Base-by-base conservation (phyloP, 495 filamentous ascomycete genomes). In the Polyplosphaeria fusca region DNA sequence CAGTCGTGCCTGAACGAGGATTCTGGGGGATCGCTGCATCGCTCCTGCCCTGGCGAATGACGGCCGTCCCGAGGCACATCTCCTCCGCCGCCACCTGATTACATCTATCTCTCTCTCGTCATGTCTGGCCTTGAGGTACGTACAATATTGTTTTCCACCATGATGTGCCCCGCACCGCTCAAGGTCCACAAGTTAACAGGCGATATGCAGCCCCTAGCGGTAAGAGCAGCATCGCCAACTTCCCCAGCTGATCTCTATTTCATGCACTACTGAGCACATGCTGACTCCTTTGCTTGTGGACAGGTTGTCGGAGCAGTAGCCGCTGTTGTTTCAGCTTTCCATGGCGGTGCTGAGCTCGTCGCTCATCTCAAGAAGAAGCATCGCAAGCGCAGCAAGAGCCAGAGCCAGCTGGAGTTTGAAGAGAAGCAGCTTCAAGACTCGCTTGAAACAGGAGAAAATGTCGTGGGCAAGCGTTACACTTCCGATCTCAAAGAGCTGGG, bases 261-360 rank as follows among this genome's bases (percentile, higher is more conserved):
- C 30, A 35, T 35, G 14, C 30, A 35, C 30, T 35, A 14, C 14
- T 22, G 14, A 35, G 41, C 44, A 41, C 40, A 3, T n/a, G 39
- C 55, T 58, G 24, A 58, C 47, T 47, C 5, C 11, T 16, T 16
- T 28, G 9, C 11, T 14, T n/a, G 25, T 28, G 24, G 23, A 56
- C 39, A 68, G 56, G 75, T 78, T 30, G 63, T 70, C 32, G 69
- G 63, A 5, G 72, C 70, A 38, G 71, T 79, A 4, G 69, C 67
- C 28, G 67, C 75, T 55, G 67, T 77, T 28, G 70, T 76, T 24
- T 74, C 71, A 38, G 71, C 75, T 32, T 78, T 77, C 60, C 68
- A 72, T 25, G 73, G 75, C 47, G 75, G 71, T 18, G 53, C 66
- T 16, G 58, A 72, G 2, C 60, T 77, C 20, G 63, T 73, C 28